Evolutionary conservation across 345 rosid genomes (phyloP).

Genomic region (Tarenaya hassleriana): DNA sequence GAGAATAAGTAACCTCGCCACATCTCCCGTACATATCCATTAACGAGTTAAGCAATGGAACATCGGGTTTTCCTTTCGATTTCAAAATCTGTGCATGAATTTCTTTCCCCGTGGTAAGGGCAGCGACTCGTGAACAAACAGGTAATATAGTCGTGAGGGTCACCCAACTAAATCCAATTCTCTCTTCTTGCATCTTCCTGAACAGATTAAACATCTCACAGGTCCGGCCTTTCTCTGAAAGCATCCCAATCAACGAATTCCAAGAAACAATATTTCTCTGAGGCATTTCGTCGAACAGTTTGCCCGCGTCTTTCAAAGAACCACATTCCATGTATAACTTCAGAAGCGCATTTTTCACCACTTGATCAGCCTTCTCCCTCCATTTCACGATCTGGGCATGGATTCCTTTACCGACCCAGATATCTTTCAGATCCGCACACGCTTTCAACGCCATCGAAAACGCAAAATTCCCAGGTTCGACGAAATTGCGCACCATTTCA

Average conservation of each 20-base stretch:
- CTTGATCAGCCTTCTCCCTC: conserved; percentile 36
- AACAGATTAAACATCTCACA: conserved; percentile 31
- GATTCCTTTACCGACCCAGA: conserved; percentile 32
- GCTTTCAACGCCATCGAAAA: conserved; percentile 42
- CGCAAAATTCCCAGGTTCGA: conserved; percentile 36
- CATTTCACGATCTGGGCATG: conserved; percentile 41
- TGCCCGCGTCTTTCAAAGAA: conserved; percentile 28
- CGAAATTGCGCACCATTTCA: conserved; percentile 29
- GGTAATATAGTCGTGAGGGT: conserved; percentile 34
- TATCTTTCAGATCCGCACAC: conserved; percentile 26
- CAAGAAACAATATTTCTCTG: conserved; percentile 28
- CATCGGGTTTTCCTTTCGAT: conserved; percentile 30
- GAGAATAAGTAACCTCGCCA: conserved; percentile 36
- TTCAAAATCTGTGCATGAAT: conserved; percentile 37
- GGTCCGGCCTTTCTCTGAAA: conserved; percentile 16
- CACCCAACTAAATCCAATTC: conserved; percentile 40
- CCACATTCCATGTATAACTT: conserved; percentile 27
- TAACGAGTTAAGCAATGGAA: conserved; percentile 36
- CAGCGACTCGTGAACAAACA: conserved; percentile 32
- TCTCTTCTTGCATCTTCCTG: conserved; percentile 36
- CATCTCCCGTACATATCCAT: conserved; percentile 48
- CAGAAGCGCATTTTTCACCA: conserved; percentile 33
- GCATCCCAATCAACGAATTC: conserved; percentile 27
- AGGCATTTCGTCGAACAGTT: conserved; percentile 34
- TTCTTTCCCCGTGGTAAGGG: conserved; percentile 33